Percentiles rank a stretch among this genome's conserved stretches.
Evolutionary conservation across 768 basidiomycete genomes (phyloP).

Genomic region (Trametes villosa): DNA sequence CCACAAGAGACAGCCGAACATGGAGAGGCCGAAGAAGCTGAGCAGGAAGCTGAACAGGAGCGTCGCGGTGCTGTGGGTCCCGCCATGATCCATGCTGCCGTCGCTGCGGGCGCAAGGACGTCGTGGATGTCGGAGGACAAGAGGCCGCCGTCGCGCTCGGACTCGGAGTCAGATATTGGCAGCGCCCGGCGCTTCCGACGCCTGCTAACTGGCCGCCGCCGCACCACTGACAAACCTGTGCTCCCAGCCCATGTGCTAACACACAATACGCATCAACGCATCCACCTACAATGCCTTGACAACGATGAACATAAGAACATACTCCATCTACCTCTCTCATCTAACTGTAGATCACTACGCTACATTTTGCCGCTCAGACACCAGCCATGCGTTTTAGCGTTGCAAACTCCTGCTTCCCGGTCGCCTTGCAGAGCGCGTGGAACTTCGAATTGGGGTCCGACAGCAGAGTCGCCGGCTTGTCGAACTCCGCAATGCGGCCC

Average conservation of each 20-base stretch:
- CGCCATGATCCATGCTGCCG: neutral
- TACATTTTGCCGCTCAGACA: slow-evolving; percentile 8
- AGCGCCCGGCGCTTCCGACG: too few relatives aligned
- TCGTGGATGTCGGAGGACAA: neutral
- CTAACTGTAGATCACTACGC: neutral
- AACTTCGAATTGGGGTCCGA: slow-evolving; percentile 62
- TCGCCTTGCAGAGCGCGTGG: slow-evolving; percentile 70
- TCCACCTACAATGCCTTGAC: neutral
- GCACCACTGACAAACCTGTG: neutral
- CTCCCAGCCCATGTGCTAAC: neutral
- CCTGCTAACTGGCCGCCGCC: neutral
- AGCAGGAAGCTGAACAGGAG: slow-evolving; percentile 25
- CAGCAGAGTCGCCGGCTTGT: slow-evolving; percentile 61
- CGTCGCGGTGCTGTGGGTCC: slow-evolving; percentile 9
- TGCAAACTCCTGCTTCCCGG: slow-evolving; percentile 72
- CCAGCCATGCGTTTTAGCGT: slow-evolving; percentile 71
- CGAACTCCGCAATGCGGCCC: slow-evolving; percentile 80
- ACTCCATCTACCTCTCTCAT: slow-evolving; percentile 1
- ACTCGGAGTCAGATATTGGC: too few relatives aligned
- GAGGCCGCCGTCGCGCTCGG: too few relatives aligned
- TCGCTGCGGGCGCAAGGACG: neutral
- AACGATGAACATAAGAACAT: too few relatives aligned
- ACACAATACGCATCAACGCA: neutral
- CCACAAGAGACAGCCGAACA: slow-evolving; percentile 13
- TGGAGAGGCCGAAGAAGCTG: slow-evolving; percentile 17